Evolutionary conservation across 2,329 filamentous ascomycete genomes (phyloP).

Genomic region (Alternaria consortialis): DNA sequence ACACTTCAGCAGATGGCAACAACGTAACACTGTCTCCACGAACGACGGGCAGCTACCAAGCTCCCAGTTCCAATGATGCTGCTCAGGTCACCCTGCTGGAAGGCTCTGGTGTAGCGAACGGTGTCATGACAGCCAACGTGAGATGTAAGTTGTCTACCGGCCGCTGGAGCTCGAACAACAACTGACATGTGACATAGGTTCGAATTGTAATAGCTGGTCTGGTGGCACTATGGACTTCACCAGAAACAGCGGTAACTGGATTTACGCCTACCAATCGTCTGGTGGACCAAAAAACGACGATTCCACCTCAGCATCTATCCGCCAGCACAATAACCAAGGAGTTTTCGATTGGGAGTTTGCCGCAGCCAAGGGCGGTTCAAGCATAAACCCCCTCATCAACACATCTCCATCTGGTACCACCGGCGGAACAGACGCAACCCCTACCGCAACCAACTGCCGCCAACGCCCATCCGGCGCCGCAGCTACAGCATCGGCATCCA

Average conservation of each 20-base stretch:
- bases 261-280: conserved; percentile 57
- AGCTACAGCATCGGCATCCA: neutral
- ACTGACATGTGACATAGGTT: conserved; percentile 47
- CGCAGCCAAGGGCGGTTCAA: conserved; percentile 60
- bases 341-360: conserved; percentile 60
- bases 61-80: conserved; percentile 55
- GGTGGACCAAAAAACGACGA: conserved; percentile 61
- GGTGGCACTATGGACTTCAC: conserved; percentile 63
- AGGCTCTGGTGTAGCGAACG: conserved; percentile 62
- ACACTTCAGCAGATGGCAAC: conserved; percentile 60
- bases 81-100: conserved; percentile 61
- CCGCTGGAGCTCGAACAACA: neutral
- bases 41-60: conserved; percentile 54
- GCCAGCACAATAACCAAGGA: conserved; percentile 54
- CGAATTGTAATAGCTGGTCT: conserved; percentile 63
- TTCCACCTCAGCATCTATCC: conserved; percentile 54
- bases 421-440: conserved; percentile 16
- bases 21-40: conserved; percentile 68
- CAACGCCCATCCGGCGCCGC: conserved; percentile 35
- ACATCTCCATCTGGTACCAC: conserved; percentile 32
- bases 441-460: conserved; percentile 41
- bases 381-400: conserved; percentile 54
- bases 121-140: conserved; percentile 65
- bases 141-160: conserved; percentile 52
- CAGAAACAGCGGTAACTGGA: conserved; percentile 57